Evolutionary conservation across 192 early-diverging fungal species (phyloP), one percentile per base, ranked within the genome.

Genomic region (Endogone sp.): DNA sequence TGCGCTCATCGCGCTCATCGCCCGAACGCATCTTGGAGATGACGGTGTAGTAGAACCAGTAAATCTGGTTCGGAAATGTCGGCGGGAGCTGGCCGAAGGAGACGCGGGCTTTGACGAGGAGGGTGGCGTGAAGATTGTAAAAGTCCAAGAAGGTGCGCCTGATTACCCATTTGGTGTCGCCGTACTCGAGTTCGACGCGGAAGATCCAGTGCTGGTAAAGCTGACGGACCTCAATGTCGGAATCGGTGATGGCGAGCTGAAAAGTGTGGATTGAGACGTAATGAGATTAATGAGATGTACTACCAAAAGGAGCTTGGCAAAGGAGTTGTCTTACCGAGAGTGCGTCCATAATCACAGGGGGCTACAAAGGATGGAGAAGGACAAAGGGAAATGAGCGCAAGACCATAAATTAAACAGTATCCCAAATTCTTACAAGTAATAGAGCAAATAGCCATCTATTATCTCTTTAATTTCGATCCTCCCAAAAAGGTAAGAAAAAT

Each of bases 121-220:
- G 74, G 25, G 76, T 79, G 25, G 88, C 79, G 71, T 92, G 87
- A 44, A 93, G 71, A 21, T 76, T 70, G n/a, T 86, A 74, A 72
- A 93, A 91, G 66, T 93, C 89, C 56, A 84, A 74, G 27, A 89
- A 79, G 0, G 85, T 80, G 21, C 86, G 81, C 27, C 81, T 73
- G 27, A 92, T 84, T 20, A 90, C 88, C 92, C 92, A 93, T 73
- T 90, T 91, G 57, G 88, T 75, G 60, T 92, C 90, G 13, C 92
- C 92, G 66, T 93, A 93, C 69, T 87, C 81, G 22, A 91, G 75
- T 67, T 87, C 87, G 49, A 92, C 88, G n/a, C 91, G 86, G 65
- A 90, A 87, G 8, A 81, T 70, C 65, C 80, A 84, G 62, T 88
- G 85, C 24, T 65, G 64, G 49, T 85, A 77, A 31, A 67, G 23